A percentile compares a stretch with the other conserved stretches of the same genome.
These are phyloP conservation scores for Heliocybe sulcata DNA, from an alignment of 1,284 basidiomycete genomes.

Conservation along the genomic window DNA sequence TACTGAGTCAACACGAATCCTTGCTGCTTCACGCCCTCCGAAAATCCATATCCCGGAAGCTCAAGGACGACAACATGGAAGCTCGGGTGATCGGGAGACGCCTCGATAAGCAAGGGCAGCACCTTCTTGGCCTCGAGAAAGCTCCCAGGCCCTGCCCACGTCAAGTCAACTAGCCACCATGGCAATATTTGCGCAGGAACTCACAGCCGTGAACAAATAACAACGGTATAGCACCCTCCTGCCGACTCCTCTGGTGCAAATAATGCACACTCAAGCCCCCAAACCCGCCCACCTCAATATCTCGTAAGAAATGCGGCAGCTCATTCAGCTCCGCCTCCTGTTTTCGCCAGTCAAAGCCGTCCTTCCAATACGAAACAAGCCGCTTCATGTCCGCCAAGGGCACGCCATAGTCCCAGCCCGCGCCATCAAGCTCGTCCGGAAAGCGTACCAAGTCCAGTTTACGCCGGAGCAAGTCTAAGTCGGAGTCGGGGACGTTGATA, in stretches of 20 bases:
- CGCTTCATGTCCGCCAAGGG: conserved; percentile 9
- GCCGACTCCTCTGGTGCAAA: conserved; percentile 37
- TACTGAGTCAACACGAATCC: conserved; percentile 27
- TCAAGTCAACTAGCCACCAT: background rate
- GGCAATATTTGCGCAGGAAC: conserved; percentile 12
- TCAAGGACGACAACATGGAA: conserved; percentile 40
- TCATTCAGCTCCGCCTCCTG: conserved; percentile 14
- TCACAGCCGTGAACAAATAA: conserved; percentile 48
- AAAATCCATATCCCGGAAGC: conserved; percentile 34
- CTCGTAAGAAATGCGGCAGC: conserved; percentile 13
- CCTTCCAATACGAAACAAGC: conserved; percentile 11
- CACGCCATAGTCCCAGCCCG: conserved; percentile 2
- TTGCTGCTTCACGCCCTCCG: conserved; percentile 22
- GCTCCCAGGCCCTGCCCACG: conserved; percentile 30
- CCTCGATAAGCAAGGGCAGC: conserved; percentile 18
- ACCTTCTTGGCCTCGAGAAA: conserved; percentile 33
- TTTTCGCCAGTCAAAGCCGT: conserved; percentile 14
- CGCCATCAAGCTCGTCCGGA: conserved; percentile 1
- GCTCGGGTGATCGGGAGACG: conserved; percentile 19
- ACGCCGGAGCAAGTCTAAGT: background rate
- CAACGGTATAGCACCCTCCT: conserved; percentile 36
- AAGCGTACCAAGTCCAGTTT: background rate
- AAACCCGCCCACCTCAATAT: conserved; percentile 12
- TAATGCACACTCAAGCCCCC: conserved; percentile 37
- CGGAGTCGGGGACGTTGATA: background rate